Conservation (phyloP, 176 grass and related monocot species). For the Oryza australiensis region DNA sequence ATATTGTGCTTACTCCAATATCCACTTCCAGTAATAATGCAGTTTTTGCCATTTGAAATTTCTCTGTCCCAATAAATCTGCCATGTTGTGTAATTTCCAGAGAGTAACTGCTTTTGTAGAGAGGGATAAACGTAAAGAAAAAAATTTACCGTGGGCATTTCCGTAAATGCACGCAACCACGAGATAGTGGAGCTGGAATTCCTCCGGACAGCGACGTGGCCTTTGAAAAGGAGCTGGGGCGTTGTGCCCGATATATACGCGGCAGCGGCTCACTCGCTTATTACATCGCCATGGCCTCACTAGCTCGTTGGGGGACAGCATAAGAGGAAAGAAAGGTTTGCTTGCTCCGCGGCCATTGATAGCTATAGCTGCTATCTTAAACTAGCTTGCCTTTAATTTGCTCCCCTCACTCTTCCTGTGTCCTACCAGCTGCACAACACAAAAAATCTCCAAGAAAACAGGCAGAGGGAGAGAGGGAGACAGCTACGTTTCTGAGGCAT, state of each 20-base stretch:
- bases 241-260: constrained; percentile 47
- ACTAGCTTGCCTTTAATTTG: not conserved
- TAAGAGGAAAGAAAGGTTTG: constrained; percentile 28
- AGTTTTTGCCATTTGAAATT: not conserved
- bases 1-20: too few relatives aligned
- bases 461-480: not conserved
- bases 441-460: constrained; percentile 26
- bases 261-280: constrained; percentile 39
- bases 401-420: not conserved
- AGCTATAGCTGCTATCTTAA: constrained; percentile 14
- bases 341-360: constrained; percentile 3
- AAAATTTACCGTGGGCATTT: constrained; percentile 34
- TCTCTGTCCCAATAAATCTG: not conserved
- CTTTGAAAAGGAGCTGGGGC: constrained; percentile 7
- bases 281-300: constrained; percentile 19
- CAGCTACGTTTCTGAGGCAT: not conserved
- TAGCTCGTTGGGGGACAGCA: constrained; percentile 37
- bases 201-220: constrained; percentile 42
- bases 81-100: not conserved
- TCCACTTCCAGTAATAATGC: not conserved
- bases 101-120: not conserved
- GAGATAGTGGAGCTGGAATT: constrained; percentile 48
- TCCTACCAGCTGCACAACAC: not conserved
- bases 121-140: not conserved
- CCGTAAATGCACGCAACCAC: not conserved